Evolutionary conservation across 2,329 filamentous ascomycete genomes (phyloP).

Genomic region (Trichophyton benhamiae): DNA sequence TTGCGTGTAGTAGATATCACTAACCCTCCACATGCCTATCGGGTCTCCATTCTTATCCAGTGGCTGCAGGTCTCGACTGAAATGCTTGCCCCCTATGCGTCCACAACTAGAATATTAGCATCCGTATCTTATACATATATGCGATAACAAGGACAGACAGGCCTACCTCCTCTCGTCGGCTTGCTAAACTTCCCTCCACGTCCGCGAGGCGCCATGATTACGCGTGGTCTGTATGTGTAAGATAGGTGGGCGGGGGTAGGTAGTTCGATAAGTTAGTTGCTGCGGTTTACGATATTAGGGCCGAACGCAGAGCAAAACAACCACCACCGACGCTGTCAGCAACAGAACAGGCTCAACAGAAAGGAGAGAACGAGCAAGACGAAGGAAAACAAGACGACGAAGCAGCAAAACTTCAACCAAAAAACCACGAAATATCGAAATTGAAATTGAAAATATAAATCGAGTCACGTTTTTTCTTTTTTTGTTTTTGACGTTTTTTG

Average conservation of each 20-base stretch:
- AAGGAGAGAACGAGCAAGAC: not conserved
- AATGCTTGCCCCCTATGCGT: constrained; percentile 73
- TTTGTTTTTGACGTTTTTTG: not conserved
- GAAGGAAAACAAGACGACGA: not conserved
- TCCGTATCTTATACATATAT: not conserved
- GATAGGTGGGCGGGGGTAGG: not conserved
- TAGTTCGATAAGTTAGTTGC: too few relatives aligned
- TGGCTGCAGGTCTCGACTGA: constrained; percentile 80
- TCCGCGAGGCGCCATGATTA: constrained; percentile 44
- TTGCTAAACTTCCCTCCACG: constrained; percentile 92
- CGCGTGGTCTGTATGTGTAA: not conserved
- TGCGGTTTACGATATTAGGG: not conserved
- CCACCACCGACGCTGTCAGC: not conserved
- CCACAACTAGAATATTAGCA: not conserved
- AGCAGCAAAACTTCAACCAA: not conserved
- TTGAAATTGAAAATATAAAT: not conserved
- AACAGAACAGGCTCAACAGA: not conserved
- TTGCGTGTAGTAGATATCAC: not conserved
- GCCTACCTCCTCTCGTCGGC: constrained; percentile 74
- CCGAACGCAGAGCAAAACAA: not conserved
- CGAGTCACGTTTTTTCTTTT: not conserved
- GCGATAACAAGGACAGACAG: not conserved
- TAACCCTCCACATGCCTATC: constrained; percentile 70
- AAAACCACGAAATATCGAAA: not conserved
- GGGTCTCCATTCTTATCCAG: constrained; percentile 81